Evolutionary conservation across 352 stramenopile species (phyloP), one percentile per base, ranked within the genome.

Genomic region (Pythium utonaiense): DNA sequence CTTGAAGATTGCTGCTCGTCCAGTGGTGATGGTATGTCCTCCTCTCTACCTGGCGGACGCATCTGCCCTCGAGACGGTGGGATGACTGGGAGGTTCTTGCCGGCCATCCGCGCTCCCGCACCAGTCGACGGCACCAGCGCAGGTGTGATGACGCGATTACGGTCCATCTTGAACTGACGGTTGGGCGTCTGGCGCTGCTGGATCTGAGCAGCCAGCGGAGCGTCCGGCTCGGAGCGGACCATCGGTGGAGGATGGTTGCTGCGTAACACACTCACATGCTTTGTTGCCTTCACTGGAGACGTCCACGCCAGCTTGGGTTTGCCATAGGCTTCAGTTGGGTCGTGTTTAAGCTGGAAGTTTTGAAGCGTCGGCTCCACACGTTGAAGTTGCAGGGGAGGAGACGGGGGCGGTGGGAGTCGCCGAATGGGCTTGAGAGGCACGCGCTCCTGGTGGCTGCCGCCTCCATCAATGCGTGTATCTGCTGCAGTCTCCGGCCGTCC

Each of bases 91-190:
- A 67, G 28, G 10, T 69, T 66, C 6, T 50, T 55, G 14, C 56
- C 47, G 57, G 19, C 42, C 28, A 22, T 0, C 22, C 21, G 41
- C 19, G 22, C 1, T 41, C n/a, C 33, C 19, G 30, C 6, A 19
- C 12, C 38, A 3, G 34, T 25, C 4, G 62, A 64, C 17, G 50
- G 54, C 10, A 64, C 55, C 16, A 70, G 56, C 30, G 57, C 69
- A 8, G 80, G 80, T 3, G 77, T 89, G 44, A 88, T 45, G 31
- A 91, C 66, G 10, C 78, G 78, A 49, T 80, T 77, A 3, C 80
- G 78, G 12, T 88, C 77, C 77, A 91, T 86, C 40, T 86, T 83
- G 53, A 91, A 88, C n/a, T 73, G 55, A 1, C 80, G 71, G 17
- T 38, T 75, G 3, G 76, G 78, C 5, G 77, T 82, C 28, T 73